Base-by-base conservation (phyloP, 306 rosid genomes). In the Mucuna pruriens region DNA sequence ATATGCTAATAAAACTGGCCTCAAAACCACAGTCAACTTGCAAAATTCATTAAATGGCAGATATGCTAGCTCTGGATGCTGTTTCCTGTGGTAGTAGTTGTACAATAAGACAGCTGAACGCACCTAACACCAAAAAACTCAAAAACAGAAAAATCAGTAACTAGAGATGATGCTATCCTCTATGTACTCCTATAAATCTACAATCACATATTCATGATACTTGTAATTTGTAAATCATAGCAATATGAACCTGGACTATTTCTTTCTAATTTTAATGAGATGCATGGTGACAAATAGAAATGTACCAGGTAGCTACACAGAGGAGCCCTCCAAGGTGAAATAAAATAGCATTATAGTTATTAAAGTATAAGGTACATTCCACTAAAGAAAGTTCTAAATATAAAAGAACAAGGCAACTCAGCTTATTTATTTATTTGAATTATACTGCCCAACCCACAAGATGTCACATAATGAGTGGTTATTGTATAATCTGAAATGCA, bases 21-120 rank as follows among this genome's bases (percentile, higher is more conserved):
- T 91, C 78, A 88, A 62, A 83, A 86, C 82, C 82, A 81, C 92
- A 31, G 75, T 82, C 91, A 91, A 82, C 89, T 94, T 87, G 86
- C 92, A 92, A 81, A 94, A 92, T 58, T 88, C 90, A 55, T 85
- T 80, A 36, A 94, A 91, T 76, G 85, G 82, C 33, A 94, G 80
- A 85, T 84, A 82, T 49, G 69, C 88, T 69, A 94, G 88, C 55
- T 84, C 80, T 26, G 90, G 92, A 38, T 83, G 82, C 10, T 83
- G 87, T 72, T 86, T 94, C 83, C 93, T 79, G 85, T 89, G 90
- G 91, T 90, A 90, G 87, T 90, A 92, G 86, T 94, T 94, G 90
- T 92, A 91, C 75, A 94, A 78, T 57, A 94, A 46, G 87, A 92
- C 91, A 80, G 82, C 89, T 11, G 97, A 91, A 82, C 82, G 96